Evolutionary conservation across 371 early-diverging fungal genomes (phyloP).

Genomic region (Saksenaea oblongispora): DNA sequence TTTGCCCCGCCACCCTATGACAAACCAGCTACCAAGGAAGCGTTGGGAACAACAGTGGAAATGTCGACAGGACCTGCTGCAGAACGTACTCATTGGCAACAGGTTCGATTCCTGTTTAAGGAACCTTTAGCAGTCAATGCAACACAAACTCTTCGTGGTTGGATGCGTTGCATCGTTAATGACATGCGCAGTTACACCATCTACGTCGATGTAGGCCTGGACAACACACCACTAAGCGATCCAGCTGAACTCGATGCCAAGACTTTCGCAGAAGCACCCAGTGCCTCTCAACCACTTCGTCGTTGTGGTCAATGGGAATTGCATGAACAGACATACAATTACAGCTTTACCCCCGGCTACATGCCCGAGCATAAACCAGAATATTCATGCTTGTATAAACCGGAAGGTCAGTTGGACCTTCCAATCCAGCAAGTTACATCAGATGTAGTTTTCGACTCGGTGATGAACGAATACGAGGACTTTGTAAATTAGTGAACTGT

Average conservation of each 20-base stretch:
- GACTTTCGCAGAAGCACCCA: constrained; percentile 14
- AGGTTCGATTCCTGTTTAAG: constrained; percentile 91
- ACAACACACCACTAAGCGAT: constrained; percentile 21
- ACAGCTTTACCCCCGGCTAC: constrained; percentile 65
- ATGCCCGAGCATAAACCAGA: constrained; percentile 66
- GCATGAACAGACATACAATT: constrained; percentile 93
- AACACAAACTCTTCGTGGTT: constrained; percentile 80
- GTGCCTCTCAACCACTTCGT: constrained; percentile 26
- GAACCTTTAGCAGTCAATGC: constrained; percentile 96
- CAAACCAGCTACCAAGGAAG: constrained; percentile 10
- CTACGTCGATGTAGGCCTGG: constrained; percentile 63
- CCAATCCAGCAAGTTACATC: constrained; percentile 6
- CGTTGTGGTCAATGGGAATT: constrained; percentile 85
- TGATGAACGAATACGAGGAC: constrained; percentile 24
- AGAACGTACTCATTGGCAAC: constrained; percentile 97
- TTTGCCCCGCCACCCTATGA: constrained; percentile 62
- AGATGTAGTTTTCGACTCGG: constrained; percentile 4
- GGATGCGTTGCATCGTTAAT: constrained; percentile 87
- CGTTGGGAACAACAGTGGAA: constrained; percentile 37
- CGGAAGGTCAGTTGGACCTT: constrained; percentile 44
- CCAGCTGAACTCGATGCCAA: constrained; percentile 20
- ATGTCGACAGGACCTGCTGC: constrained; percentile 87
- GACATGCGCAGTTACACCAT: constrained; percentile 91
- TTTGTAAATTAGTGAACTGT: constrained; percentile 18
- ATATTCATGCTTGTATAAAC: constrained; percentile 71